Base-by-base conservation (phyloP, 805 yeast genomes). In the Hanseniaspora osmophila region DNA sequence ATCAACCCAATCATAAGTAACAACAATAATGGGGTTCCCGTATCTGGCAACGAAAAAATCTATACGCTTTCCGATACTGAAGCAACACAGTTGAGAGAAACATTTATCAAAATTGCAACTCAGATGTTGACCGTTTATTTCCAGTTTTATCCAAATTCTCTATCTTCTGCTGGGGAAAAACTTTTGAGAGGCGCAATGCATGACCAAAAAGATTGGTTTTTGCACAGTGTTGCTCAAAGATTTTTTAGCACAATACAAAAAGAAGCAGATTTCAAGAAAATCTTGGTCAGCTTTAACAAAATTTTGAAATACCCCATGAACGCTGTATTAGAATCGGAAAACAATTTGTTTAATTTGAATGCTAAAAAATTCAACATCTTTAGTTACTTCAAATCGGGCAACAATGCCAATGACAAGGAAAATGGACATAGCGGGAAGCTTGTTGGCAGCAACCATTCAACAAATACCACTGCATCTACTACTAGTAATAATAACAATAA, bases 201-300 rank as follows among this genome's bases (percentile, higher is more conserved):
- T 22, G 27, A 22, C 7, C 27, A 22, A 22, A 22, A 22, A 22
- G 27, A 22, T 22, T 22, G 27, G 27, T 22, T 7, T 22, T 22
- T 5, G 30, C 32, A 3, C 17, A 46, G 43, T 43, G 48, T 46
- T 33, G 42, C 45, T n/a, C 38, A 40, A 5, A 42, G 48, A 30
- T 39, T 72, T 54, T 59, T 77, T 49, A 75, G 79, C 1, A 72
- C 68, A 46, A 54, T 82, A 3, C 69, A 69, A 44, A 75, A 74
- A 49, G 76, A 75, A 41, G 59, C 61, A 35, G 90, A 83, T 52
- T 52, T 81, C 13, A 58, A 62, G 33, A 68, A 74, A 44, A 53
- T 83, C 3, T 67, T 70, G 27, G 55, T 66, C 0, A 67, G 77
- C 9, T 60, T 80, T 22, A 56, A 78, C 13, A 62, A 63, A 35